These are phyloP conservation scores for Physaria fendleri DNA, from an alignment of 345 rosid genomes.

Conservation along the genomic window DNA sequence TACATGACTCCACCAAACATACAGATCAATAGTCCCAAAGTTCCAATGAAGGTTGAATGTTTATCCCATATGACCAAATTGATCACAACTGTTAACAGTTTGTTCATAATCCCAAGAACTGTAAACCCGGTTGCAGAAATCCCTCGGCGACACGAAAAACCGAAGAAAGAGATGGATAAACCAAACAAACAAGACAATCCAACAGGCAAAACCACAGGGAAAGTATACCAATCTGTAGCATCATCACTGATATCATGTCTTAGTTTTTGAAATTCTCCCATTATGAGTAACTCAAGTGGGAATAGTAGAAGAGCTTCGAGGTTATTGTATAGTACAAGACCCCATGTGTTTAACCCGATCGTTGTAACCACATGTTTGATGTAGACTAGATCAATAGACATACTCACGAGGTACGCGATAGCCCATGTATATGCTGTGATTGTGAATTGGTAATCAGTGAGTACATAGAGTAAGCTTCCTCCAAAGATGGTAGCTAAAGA, in stretches of 20 bases:
- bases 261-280: conserved; percentile 80
- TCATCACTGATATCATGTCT: conserved; percentile 53
- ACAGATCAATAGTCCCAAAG: conserved; percentile 74
- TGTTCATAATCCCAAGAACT: conserved; percentile 82
- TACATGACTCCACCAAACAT: conserved; percentile 76
- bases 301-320: conserved; percentile 76
- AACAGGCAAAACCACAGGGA: conserved; percentile 58
- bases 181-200: conserved; percentile 76
- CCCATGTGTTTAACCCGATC: conserved; percentile 79
- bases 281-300: conserved; percentile 74
- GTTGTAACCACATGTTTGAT: conserved; percentile 92
- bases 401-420: conserved; percentile 67
- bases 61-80: conserved; percentile 81
- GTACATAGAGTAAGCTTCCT: conserved; percentile 74
- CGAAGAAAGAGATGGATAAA: conserved; percentile 79
- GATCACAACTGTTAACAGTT: conserved; percentile 68
- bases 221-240: conserved; percentile 61
- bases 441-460: conserved; percentile 81
- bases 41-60: conserved; percentile 63
- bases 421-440: conserved; percentile 74
- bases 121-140: conserved; percentile 89
- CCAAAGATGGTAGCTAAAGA: conserved; percentile 80
- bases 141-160: conserved; percentile 74
- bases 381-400: conserved; percentile 84
- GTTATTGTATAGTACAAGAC: conserved; percentile 86